A percentile compares a stretch with the other conserved stretches of the same genome.
Conservation (phyloP, 1,284 basidiomycete genomes). For the Porogramme epimiltina region DNA sequence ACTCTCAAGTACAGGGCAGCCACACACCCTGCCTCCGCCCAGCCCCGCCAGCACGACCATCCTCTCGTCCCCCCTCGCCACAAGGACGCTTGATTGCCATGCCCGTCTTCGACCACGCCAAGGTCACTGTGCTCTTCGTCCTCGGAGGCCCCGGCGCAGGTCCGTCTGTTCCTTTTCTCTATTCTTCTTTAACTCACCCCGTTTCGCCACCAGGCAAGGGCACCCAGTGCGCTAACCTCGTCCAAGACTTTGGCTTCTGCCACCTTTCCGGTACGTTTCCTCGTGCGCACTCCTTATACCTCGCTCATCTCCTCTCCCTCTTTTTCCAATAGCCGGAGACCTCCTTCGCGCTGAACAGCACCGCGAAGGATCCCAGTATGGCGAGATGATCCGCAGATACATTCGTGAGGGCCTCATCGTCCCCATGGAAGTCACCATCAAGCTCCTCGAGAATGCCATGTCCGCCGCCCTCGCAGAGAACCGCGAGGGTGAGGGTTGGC, state of each 20-base stretch:
- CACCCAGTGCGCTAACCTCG: slow-evolving; percentile 90
- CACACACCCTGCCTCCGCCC: slow-evolving; percentile 60
- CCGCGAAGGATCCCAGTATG: slow-evolving; percentile 84
- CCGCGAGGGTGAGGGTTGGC: slow-evolving; percentile 61
- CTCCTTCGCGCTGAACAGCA: slow-evolving; percentile 93
- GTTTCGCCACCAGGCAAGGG: slow-evolving; percentile 77
- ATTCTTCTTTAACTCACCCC: background rate
- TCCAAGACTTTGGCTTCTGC: slow-evolving; percentile 88
- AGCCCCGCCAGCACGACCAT: slow-evolving; percentile 63
- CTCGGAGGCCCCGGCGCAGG: slow-evolving; percentile 97
- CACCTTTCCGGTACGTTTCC: slow-evolving; percentile 85
- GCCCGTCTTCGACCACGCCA: slow-evolving; percentile 69
- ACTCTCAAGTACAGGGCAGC: slow-evolving; percentile 58
- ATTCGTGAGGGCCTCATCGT: slow-evolving; percentile 96
- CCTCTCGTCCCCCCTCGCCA: slow-evolving; percentile 67
- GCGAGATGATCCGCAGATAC: slow-evolving; percentile 84
- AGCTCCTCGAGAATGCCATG: slow-evolving; percentile 96
- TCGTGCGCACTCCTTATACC: background rate
- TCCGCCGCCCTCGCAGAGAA: slow-evolving; percentile 54
- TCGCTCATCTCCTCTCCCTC: slow-evolving; percentile 3
- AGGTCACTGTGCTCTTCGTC: slow-evolving; percentile 93
- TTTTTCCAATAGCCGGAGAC: slow-evolving; percentile 77
- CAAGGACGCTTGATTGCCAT: slow-evolving; percentile 30
- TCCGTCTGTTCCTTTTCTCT: slow-evolving; percentile 25
- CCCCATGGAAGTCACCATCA: slow-evolving; percentile 96